A percentile compares a stretch with the other conserved stretches of the same genome.
These are phyloP conservation scores for Saitozyma sp. DNA, from an alignment of 768 basidiomycete species.

Conservation along the genomic window DNA sequence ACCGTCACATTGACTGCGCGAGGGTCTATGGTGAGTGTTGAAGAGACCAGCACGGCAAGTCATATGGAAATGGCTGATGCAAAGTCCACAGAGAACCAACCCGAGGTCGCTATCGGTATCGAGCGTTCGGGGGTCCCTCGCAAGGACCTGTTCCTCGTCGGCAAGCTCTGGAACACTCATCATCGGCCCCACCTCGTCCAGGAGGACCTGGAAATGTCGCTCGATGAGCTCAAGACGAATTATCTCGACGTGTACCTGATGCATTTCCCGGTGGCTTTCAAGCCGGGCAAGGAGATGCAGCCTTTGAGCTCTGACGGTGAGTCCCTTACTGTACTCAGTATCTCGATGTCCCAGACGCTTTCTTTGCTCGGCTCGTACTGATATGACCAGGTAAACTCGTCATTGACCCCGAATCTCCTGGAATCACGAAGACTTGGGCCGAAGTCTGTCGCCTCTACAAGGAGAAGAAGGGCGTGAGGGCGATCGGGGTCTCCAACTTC, in stretches of 20 bases:
- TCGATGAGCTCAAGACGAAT: slow-evolving; percentile 67
- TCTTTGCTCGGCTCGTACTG: no score
- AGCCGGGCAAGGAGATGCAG: slow-evolving; percentile 17
- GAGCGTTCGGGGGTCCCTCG: slow-evolving; percentile 75
- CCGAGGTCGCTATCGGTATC: slow-evolving; percentile 48
- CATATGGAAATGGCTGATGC: no score
- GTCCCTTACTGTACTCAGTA: no score
- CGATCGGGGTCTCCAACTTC: slow-evolving; percentile 57
- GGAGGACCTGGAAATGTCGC: slow-evolving; percentile 73
- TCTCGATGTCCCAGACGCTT: no score
- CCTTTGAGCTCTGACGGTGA: slow-evolving; percentile 1
- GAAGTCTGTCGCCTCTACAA: slow-evolving; percentile 71
- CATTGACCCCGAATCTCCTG: slow-evolving; percentile 21
- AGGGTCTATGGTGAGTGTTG: no score
- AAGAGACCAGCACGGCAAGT: no score
- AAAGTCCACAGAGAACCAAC: not conserved
- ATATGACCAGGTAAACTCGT: slow-evolving; percentile 2
- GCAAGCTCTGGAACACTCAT: slow-evolving; percentile 73
- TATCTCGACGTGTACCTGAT: slow-evolving; percentile 74
- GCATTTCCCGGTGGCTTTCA: slow-evolving; percentile 37
- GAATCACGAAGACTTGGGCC: slow-evolving; percentile 31
- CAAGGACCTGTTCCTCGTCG: slow-evolving; percentile 64
- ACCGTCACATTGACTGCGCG: no score
- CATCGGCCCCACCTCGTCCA: slow-evolving; percentile 69
- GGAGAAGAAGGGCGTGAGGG: slow-evolving; percentile 69